Evolutionary conservation across 2,329 filamentous ascomycete species (phyloP).

Genomic region (Lizonia empirigonia): DNA sequence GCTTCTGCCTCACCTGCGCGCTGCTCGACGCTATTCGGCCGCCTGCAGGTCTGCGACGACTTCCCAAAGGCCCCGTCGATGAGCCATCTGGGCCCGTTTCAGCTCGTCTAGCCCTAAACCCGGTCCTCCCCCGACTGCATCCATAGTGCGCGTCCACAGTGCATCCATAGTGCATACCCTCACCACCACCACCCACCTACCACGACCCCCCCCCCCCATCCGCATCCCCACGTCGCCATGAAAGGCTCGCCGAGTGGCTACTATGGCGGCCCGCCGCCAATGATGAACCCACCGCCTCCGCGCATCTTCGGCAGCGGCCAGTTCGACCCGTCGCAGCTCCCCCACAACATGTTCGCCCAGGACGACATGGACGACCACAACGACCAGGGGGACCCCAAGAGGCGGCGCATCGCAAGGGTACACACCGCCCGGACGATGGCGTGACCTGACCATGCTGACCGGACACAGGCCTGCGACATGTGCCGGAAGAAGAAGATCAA

Average conservation of each 20-base stretch:
- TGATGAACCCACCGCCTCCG: conserved; percentile 47
- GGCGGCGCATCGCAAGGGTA: conserved; percentile 86
- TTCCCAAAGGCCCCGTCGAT: conserved; percentile 24
- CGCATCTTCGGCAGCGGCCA: conserved; percentile 48
- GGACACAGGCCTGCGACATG: conserved; percentile 83
- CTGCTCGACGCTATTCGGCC: conserved; percentile 27
- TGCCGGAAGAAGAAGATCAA: conserved; percentile 97
- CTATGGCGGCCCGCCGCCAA: conserved; percentile 45
- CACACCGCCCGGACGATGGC: conserved; percentile 29
- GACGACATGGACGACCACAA: conserved; percentile 59
- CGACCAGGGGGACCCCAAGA: conserved; percentile 75
- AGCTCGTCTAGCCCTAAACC: conserved; percentile 28
- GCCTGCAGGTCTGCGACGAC: conserved; percentile 38
- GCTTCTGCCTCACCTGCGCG: conserved; percentile 26
- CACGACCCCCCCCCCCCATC: too few relatives aligned
- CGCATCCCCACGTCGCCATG: conserved; percentile 29
- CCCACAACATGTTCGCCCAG: conserved; percentile 53
- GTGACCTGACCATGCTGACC: conserved; percentile 27
- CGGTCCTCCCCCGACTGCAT: conserved; percentile 19
- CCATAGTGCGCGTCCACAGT: too few relatives aligned
- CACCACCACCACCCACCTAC: too few relatives aligned
- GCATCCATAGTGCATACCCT: too few relatives aligned
- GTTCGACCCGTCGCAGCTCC: conserved; percentile 46
- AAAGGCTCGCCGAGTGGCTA: conserved; percentile 42
- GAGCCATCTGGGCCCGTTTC: conserved; percentile 39